Conservation (phyloP, 139 green algal genomes). For the Coelastrella sp. region DNA sequence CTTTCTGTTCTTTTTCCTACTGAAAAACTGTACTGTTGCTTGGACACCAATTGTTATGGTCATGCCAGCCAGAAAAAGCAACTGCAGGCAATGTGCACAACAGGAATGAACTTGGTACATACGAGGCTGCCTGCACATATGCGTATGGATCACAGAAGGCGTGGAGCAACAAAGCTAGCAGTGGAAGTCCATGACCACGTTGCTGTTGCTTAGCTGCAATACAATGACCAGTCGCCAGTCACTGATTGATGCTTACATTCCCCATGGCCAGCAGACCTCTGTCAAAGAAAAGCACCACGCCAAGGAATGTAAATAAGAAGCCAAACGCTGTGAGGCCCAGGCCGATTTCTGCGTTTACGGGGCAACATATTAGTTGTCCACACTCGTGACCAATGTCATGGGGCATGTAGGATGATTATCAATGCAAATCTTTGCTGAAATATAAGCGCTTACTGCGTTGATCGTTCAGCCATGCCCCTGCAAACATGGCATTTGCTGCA, state of each 20-base stretch:
- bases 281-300: slow-evolving; percentile 98
- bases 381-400: no score
- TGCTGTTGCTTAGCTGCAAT: not conserved
- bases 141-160: not conserved
- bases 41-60: slow-evolving; percentile 90
- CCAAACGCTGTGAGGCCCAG: slow-evolving; percentile 95
- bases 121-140: no score
- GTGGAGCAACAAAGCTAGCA: not conserved
- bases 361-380: not conserved
- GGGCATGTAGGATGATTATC: no score
- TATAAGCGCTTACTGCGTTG: slow-evolving; percentile 36
- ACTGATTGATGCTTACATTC: slow-evolving; percentile 79
- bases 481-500: slow-evolving; percentile 14
- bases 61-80: slow-evolving; percentile 93
- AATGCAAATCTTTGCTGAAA: no score
- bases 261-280: slow-evolving; percentile 96
- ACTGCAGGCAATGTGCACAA: slow-evolving; percentile 62
- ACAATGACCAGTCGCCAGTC: no score
- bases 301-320: slow-evolving; percentile 92
- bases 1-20: slow-evolving; percentile 89
- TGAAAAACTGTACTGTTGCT: slow-evolving; percentile 92
- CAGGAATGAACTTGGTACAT: not conserved
- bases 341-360: slow-evolving; percentile 90
- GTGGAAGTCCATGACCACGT: not conserved
- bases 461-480: slow-evolving; percentile 39